Base-by-base conservation (phyloP, 768 basidiomycete genomes). In the Tulasnella sp. region DNA sequence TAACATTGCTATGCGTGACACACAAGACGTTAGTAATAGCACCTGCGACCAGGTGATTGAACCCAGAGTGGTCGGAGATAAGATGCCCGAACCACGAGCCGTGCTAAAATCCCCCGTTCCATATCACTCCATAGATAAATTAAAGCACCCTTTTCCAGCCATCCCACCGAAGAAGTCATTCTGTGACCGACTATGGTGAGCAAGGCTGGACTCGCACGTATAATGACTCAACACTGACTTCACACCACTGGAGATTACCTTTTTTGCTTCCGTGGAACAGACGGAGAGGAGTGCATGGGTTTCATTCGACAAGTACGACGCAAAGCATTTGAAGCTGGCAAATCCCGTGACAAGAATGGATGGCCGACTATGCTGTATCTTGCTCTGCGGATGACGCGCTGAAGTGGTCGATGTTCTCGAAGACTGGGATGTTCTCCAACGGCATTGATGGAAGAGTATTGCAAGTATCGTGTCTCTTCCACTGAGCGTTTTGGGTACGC, bases 331-430 rank as follows among this genome's bases (percentile, higher is more conserved):
- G 40, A 41, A 8, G 40, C 40, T 12, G 34, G 73, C 20, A 75
- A 75, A 75, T 48, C 46, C 46, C 40, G 46, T 8, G 73, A 75
- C n/a, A 75, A 75, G 73, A 75, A 31, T 75, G 73, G 73, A 75
- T 75, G 73, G 73, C 73, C 73, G 41, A 42, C 46, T 75, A 42
- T 22, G 73, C 73, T 18, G 34, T 42, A 7, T 37, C 72, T 16
- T 72, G 72, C 72, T 72, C 34, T 14, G 34, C 72, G 72, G 72
- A 42, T 5, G 24, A 42, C 34, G 72, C 72, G 34, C 28, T 72
- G 72, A 24, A 42, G 28, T 72, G 72, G 72, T 42, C 41, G 28
- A 72, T 42, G 72, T 42, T 34, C 34, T 37, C 24, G 31, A 42
- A 3, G 41, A 72, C 72, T 72, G 72, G 72, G 72, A 72, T 42